Evolutionary conservation across 352 stramenopile genomes (phyloP), one percentile per base, ranked within the genome.

Genomic region (Globisporangium apiculatum): DNA sequence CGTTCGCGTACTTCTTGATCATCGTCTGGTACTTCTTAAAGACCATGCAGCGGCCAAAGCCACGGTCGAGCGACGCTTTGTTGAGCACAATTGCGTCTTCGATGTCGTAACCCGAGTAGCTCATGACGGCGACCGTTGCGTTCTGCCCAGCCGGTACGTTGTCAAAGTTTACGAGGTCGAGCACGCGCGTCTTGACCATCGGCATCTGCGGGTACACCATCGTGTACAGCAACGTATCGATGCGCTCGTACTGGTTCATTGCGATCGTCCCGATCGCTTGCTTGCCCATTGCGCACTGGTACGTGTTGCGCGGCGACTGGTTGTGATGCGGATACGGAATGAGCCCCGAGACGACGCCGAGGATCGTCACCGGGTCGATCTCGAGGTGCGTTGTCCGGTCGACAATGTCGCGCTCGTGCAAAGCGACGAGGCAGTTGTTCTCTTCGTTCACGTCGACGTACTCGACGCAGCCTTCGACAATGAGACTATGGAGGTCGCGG

Each of bases 381-480:
- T 99, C 98, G 60, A 99, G 79, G 75, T 99, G 98, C 35, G 98
- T 99, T 59, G 95, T 96, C 11, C 90, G 81, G 42, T 83, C 76
- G 35, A 84, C 91, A 53, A 97, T 95, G 46, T 97, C 85, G 59
- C 79, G 83, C 70, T 98, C 93, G 51, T 95, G 92, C 14, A 99
- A 79, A 7, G 96, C 96, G 50, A 99, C 97, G 46, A 99, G 77
- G 69, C 97, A 99, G 61, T 99, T 99, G 76, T 99, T 99, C 70
- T 99, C 97, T 80, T 99, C 98, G 69, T 99, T 99, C 61, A 99
- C 97, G 73, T 99, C 98, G 35, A 99, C 93, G 76, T 99, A 99
- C 69, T 99, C 98, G 40, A 99, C 96, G 43, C 98, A 92, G 17
- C 97, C 97, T 66, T 98, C 80, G 38, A 93, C 76, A 59, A 97